These are phyloP conservation scores for Babesia bovis DNA, from an alignment of 169 alveolate species.

Conservation along the genomic window DNA sequence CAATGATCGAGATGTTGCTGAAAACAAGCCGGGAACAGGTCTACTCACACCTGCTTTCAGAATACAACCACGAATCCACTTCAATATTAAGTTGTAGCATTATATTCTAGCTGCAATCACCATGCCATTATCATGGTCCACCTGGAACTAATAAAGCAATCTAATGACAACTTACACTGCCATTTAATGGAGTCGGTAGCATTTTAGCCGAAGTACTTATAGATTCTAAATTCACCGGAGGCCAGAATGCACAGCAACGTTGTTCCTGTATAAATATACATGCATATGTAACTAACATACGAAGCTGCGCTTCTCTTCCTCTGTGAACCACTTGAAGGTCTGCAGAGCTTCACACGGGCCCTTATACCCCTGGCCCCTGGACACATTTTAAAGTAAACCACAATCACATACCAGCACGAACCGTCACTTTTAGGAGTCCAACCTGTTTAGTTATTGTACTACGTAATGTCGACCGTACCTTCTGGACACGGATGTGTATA, in stretches of 20 bases:
- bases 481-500: constrained; percentile 49
- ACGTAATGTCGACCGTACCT: constrained; percentile 3
- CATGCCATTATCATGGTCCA: constrained; percentile 37
- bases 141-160: not conserved
- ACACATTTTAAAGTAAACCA: not conserved
- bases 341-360: constrained; percentile 59
- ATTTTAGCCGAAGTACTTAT: not conserved
- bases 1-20: constrained; percentile 69
- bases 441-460: constrained; percentile 1
- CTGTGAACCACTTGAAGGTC: constrained; percentile 49
- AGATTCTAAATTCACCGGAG: constrained; percentile 2
- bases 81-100: constrained; percentile 60
- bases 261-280: constrained; percentile 26
- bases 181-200: constrained; percentile 28
- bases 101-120: constrained; percentile 33
- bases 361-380: constrained; percentile 53
- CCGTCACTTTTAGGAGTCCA: constrained; percentile 53
- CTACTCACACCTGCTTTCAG: constrained; percentile 65
- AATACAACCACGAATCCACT: constrained; percentile 70
- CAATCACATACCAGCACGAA: constrained; percentile 61
- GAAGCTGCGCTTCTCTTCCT: constrained; percentile 38
- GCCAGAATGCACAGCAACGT: constrained; percentile 67
- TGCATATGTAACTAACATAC: constrained; percentile 2
- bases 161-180: constrained; percentile 24
- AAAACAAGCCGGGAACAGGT: constrained; percentile 68